These are phyloP conservation scores for Metschnikowia santaceciliae DNA, from an alignment of 805 yeast species.

Conservation along the genomic window DNA sequence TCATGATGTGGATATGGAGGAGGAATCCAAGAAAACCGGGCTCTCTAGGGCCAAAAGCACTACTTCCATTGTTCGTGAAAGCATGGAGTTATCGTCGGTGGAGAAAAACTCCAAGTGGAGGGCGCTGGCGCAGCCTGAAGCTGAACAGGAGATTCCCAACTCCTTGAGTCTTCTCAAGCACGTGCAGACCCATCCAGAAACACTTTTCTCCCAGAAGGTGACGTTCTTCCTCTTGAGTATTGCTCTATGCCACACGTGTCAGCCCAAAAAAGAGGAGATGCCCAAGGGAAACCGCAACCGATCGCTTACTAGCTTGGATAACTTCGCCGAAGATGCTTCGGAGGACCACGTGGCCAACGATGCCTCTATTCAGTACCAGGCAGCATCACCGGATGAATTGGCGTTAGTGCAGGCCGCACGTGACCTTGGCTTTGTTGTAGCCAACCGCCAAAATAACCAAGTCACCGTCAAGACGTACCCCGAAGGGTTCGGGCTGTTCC, in stretches of 20 bases:
- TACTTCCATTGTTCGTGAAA: slow-evolving; percentile 30
- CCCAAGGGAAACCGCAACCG: slow-evolving; percentile 4
- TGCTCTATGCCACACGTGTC: slow-evolving; percentile 86
- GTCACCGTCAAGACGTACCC: slow-evolving; percentile 78
- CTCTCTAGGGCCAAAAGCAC: slow-evolving; percentile 19
- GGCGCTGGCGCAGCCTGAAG: slow-evolving; percentile 46
- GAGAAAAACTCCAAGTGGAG: slow-evolving; percentile 38
- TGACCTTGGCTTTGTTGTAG: slow-evolving; percentile 88
- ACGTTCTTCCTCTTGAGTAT: slow-evolving; percentile 75
- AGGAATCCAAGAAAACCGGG: background rate
- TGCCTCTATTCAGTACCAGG: slow-evolving; percentile 71
- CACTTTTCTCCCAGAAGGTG: slow-evolving; percentile 66
- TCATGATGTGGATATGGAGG: slow-evolving; percentile 58
- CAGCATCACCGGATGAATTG: slow-evolving; percentile 94
- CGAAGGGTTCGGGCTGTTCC: slow-evolving; percentile 63
- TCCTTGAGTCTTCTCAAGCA: slow-evolving; percentile 64
- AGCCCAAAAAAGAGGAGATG: slow-evolving; percentile 53
- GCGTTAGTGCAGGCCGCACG: slow-evolving; percentile 93
- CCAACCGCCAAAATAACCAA: slow-evolving; percentile 56
- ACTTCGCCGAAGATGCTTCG: slow-evolving; percentile 9
- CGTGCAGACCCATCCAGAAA: slow-evolving; percentile 67
- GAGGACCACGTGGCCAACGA: slow-evolving; percentile 20
- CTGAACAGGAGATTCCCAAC: slow-evolving; percentile 39
- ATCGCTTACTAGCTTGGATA: slow-evolving; percentile 20
- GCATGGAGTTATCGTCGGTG: slow-evolving; percentile 27